A percentile compares a stretch with the other conserved stretches of the same genome.
Evolutionary conservation across 306 rosid genomes (phyloP).

Genomic region (Calophaca sinica): DNA sequence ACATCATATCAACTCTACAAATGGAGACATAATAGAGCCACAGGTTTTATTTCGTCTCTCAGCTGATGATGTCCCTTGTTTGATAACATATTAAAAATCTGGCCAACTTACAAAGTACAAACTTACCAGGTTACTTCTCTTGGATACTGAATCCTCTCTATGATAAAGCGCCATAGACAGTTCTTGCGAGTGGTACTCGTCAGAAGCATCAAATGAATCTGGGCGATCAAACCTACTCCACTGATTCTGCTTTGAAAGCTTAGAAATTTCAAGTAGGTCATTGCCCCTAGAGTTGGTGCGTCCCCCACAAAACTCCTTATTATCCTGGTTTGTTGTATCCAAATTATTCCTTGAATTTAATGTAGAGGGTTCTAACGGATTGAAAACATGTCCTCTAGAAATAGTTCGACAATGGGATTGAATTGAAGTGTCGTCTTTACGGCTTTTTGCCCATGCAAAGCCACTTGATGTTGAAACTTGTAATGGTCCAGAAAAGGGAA

Average conservation of each 20-base stretch:
- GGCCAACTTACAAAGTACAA: constrained; percentile 20
- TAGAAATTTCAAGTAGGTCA: constrained; percentile 62
- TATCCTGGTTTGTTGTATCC: constrained; percentile 65
- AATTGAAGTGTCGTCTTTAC: constrained; percentile 65
- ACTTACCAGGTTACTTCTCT: constrained; percentile 81
- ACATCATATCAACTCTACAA: background rate
- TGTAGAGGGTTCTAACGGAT: constrained; percentile 58
- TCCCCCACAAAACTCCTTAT: constrained; percentile 52
- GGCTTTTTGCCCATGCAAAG: constrained; percentile 92
- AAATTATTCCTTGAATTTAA: constrained; percentile 59
- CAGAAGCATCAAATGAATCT: constrained; percentile 87
- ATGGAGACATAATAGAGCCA: constrained; percentile 16
- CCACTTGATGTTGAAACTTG: constrained; percentile 94
- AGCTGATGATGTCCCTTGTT: constrained; percentile 29
- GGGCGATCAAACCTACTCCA: constrained; percentile 90
- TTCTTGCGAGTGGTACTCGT: constrained; percentile 87
- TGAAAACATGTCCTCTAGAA: constrained; percentile 74
- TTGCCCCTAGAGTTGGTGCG: constrained; percentile 58
- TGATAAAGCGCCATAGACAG: constrained; percentile 66
- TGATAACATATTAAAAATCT: constrained; percentile 32
- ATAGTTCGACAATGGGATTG: constrained; percentile 72
- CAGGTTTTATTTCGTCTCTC: constrained; percentile 5
- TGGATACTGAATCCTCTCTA: constrained; percentile 70
- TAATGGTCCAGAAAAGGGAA: constrained; percentile 86
- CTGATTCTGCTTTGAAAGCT: constrained; percentile 69